Evolutionary conservation across 2,329 filamentous ascomycete genomes (phyloP), one percentile per base, ranked within the genome.

Genomic region (Ilyonectria mors-panacis): DNA sequence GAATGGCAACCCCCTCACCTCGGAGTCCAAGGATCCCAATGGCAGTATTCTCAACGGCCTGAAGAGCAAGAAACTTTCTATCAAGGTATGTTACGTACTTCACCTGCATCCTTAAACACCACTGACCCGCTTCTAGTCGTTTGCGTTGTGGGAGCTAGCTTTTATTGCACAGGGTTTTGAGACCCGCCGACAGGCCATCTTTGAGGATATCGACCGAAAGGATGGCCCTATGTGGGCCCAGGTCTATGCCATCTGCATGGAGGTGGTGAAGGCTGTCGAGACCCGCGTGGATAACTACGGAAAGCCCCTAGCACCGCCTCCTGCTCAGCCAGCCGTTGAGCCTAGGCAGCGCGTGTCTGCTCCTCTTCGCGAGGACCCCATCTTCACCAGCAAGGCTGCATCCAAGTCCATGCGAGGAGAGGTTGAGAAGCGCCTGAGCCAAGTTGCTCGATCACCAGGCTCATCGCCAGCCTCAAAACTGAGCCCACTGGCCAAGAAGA

Each of bases 101-200:
- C 12, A 2, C 12, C 12, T 21, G 37, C 8, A n/a, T 23, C 4
- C n/a, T 10, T 37, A 6, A 44, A 10, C 21, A 10, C 44, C 57
- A 26, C 73, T 77, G 61, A 81, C 69, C 67, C 55, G 6, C 45
- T n/a, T 23, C 1, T 66, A 93, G 87, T 88, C 90, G 1, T 97
- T 97, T 79, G 95, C 95, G 17, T 92, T 97, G 80, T 97, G 95
- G 95, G 95, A 98, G 77, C 85, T 98, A 30, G 89, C 90, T 33
- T 86, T 93, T 63, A 97, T 98, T 73, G 91, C 93, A 42, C 88
- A 92, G 63, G 87, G 89, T 60, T 95, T 93, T 69, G 86, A 91
- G 17, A 86, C 89, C n/a, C 90, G 94, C 37, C 89, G 95, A 59
- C 93, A 92, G 79, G 89, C 90, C 21, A 94, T 98, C 62, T 98